Percentiles rank a stretch among this genome's conserved stretches.
Evolutionary conservation across 371 early-diverging fungal species (phyloP).

Genomic region (Mortierella sp.): DNA sequence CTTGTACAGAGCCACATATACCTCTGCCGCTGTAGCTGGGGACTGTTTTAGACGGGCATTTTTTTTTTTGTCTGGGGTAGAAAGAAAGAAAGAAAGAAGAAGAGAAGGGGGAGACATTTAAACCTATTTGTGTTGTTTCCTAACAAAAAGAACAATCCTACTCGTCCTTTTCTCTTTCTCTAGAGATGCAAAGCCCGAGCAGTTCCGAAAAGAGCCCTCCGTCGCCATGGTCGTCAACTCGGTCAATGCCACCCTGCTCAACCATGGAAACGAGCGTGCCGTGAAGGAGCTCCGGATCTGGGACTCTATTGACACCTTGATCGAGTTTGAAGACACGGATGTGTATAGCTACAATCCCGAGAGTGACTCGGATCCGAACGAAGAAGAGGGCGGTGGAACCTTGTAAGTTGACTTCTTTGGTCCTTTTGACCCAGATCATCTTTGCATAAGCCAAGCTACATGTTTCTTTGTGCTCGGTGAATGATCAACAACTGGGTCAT

Average conservation of each 20-base stretch:
- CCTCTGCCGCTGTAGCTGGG: not conserved
- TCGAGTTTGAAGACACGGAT: slow-evolving; percentile 84
- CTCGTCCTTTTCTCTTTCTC: slow-evolving; percentile 8
- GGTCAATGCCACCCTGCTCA: slow-evolving; percentile 87
- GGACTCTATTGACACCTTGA: slow-evolving; percentile 85
- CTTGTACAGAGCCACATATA: not conserved
- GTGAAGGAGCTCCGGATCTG: slow-evolving; percentile 67
- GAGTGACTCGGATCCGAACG: slow-evolving; percentile 88
- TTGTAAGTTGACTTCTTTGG: slow-evolving; percentile 42
- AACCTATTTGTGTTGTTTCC: too few relatives aligned
- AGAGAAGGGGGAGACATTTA: too few relatives aligned
- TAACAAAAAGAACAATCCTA: too few relatives aligned
- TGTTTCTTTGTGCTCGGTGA: too few relatives aligned
- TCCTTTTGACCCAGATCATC: too few relatives aligned
- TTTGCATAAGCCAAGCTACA: too few relatives aligned
- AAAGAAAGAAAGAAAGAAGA: not conserved
- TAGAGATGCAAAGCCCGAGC: slow-evolving; percentile 88
- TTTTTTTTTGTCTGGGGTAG: not conserved
- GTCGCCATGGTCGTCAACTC: slow-evolving; percentile 79
- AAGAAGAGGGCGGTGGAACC: slow-evolving; percentile 76
- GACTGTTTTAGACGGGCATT: not conserved
- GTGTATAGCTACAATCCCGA: slow-evolving; percentile 91
- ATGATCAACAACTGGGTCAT: too few relatives aligned
- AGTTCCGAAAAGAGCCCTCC: slow-evolving; percentile 82
- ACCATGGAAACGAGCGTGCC: slow-evolving; percentile 76